Conservation (phyloP, 1,284 basidiomycete genomes). For the Papiliotrema flavescens region DNA sequence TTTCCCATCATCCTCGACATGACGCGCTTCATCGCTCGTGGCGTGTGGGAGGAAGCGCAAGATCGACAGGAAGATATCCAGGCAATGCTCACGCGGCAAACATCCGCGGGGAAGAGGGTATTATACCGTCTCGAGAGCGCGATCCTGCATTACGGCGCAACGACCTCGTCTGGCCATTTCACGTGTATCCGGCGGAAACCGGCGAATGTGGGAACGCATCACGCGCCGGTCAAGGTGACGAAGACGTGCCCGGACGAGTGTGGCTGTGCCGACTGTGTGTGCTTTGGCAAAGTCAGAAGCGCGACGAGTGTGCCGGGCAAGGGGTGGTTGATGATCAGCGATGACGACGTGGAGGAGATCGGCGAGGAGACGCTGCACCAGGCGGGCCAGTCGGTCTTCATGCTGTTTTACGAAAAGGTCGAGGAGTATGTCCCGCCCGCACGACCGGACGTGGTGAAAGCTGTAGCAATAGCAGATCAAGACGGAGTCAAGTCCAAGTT, state of each 20-base stretch:
- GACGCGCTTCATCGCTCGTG: slow-evolving; percentile 59
- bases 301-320: slow-evolving; percentile 41
- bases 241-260: slow-evolving; percentile 41
- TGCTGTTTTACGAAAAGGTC: slow-evolving; percentile 86
- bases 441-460: not conserved
- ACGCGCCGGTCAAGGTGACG: slow-evolving; percentile 17
- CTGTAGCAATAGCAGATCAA: not conserved
- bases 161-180: slow-evolving; percentile 86
- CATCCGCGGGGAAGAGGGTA: slow-evolving; percentile 47
- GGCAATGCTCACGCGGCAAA: not conserved
- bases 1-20: slow-evolving; percentile 85
- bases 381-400: slow-evolving; percentile 60
- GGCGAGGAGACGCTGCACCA: slow-evolving; percentile 68
- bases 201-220: not conserved
- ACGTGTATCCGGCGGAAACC: slow-evolving; percentile 83
- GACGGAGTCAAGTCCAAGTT: not conserved
- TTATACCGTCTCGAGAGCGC: slow-evolving; percentile 76
- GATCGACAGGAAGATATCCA: slow-evolving; percentile 10
- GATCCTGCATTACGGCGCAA: slow-evolving; percentile 79
- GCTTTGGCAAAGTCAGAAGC: slow-evolving; percentile 33
- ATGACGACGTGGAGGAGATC: slow-evolving; percentile 74
- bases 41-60: slow-evolving; percentile 38
- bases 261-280: slow-evolving; percentile 28
- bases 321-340: slow-evolving; percentile 76
- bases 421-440: slow-evolving; percentile 23